Conservation (phyloP, 78 protist genomes). For the Polysphondylium violaceum region DNA sequence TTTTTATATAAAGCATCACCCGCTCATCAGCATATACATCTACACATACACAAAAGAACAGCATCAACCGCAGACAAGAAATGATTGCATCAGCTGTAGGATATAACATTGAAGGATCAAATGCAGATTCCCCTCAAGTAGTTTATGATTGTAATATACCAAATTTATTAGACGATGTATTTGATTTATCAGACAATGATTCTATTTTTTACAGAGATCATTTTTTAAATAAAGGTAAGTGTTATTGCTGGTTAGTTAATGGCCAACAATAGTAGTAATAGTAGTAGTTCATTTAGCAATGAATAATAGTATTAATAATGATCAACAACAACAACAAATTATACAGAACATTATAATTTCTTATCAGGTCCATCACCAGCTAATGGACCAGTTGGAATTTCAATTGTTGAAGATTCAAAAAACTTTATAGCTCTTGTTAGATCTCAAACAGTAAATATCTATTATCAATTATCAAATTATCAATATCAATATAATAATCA, state of each 20-base stretch:
- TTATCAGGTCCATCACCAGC: constrained; percentile 26
- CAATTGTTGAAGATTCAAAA: constrained; percentile 30
- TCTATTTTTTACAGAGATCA: constrained; percentile 47
- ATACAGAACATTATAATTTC: too few relatives aligned
- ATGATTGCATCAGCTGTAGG: constrained; percentile 74
- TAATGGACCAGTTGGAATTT: constrained; percentile 52
- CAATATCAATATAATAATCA: neutral
- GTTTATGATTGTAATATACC: constrained; percentile 60
- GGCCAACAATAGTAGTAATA: too few relatives aligned
- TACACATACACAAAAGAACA: neutral
- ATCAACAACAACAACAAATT: too few relatives aligned
- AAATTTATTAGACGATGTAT: constrained; percentile 66
- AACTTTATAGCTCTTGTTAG: constrained; percentile 47
- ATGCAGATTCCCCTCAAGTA: constrained; percentile 5
- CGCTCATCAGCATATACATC: neutral
- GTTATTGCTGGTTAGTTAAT: too few relatives aligned
- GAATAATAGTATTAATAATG: too few relatives aligned
- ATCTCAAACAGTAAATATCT: constrained; percentile 44
- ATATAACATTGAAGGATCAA: constrained; percentile 50
- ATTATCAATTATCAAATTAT: neutral
- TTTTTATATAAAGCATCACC: neutral
- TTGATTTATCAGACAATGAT: constrained; percentile 69
- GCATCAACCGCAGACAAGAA: neutral
- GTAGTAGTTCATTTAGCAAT: too few relatives aligned
- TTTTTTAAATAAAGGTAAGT: constrained; percentile 55